phyloP scores from a whole-genome alignment of 2,329 filamentous ascomycete species.

The Neonectria coccinea region DNA sequence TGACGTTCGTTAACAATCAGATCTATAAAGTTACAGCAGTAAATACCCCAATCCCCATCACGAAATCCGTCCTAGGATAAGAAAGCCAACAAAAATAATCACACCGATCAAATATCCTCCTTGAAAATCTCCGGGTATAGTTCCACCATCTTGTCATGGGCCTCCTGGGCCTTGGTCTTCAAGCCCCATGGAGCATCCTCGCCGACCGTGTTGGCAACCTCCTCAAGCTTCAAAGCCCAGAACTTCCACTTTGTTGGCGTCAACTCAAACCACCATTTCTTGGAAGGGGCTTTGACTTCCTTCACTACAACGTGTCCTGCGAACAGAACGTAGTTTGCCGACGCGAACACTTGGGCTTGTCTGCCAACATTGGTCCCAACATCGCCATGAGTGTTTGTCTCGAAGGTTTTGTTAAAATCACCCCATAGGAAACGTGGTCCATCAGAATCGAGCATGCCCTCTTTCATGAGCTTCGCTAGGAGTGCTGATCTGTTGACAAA shows the following conservation, averaged over 20 bases:
- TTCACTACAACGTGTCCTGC: conserved; percentile 1
- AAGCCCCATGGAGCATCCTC: background rate
- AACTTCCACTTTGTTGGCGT: conserved; percentile 3
- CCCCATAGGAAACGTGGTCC: background rate
- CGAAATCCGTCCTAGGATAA: too few relatives aligned
- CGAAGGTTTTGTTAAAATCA: conserved; percentile 10
- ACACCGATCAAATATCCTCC: background rate
- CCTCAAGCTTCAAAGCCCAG: conserved; percentile 8
- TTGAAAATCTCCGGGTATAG: conserved; percentile 21
- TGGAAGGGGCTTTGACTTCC: background rate
- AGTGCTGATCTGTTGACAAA: conserved; percentile 1
- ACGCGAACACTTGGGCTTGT: conserved; percentile 14
- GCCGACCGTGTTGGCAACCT: background rate
- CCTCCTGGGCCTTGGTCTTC: background rate
- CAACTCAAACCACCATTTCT: background rate
- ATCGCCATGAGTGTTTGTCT: background rate
- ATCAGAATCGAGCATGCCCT: background rate
- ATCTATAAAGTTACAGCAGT: too few relatives aligned
- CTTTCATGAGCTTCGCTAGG: conserved; percentile 17
- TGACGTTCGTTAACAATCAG: too few relatives aligned
- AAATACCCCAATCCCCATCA: too few relatives aligned
- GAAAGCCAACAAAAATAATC: too few relatives aligned
- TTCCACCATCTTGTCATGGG: conserved; percentile 19
- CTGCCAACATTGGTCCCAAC: background rate
- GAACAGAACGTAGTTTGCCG: conserved; percentile 18